Evolutionary conservation across 2,329 filamentous ascomycete species (phyloP).

Genomic region (Calonectria hongkongensis): DNA sequence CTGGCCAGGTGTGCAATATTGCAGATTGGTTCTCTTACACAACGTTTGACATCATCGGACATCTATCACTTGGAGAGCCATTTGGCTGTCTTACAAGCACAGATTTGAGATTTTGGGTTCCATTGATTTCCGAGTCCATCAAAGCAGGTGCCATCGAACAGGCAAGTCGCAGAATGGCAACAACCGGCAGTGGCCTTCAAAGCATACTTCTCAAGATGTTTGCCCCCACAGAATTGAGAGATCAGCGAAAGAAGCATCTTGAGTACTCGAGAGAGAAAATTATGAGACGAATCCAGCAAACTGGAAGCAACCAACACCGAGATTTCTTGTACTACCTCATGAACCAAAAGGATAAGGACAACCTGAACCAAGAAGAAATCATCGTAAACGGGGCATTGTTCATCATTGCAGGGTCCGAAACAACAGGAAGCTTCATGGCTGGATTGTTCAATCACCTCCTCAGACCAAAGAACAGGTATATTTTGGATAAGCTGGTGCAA

Average conservation of each 20-base stretch:
- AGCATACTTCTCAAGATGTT: slow-evolving; percentile 42
- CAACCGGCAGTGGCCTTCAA: slow-evolving; percentile 30
- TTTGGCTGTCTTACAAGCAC: slow-evolving; percentile 53
- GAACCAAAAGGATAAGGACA: slow-evolving; percentile 59
- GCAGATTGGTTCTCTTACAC: slow-evolving; percentile 55
- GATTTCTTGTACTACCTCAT: slow-evolving; percentile 63
- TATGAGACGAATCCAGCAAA: slow-evolving; percentile 53
- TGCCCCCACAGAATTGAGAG: slow-evolving; percentile 42
- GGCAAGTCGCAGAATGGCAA: slow-evolving; percentile 37
- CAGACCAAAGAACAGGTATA: slow-evolving; percentile 54
- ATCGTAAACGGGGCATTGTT: slow-evolving; percentile 58
- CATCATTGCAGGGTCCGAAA: slow-evolving; percentile 59
- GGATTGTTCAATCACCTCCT: slow-evolving; percentile 57
- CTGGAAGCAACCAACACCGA: slow-evolving; percentile 41
- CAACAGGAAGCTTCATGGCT: slow-evolving; percentile 57
- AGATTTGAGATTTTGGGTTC: slow-evolving; percentile 53
- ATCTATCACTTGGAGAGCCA: slow-evolving; percentile 55
- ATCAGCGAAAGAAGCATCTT: slow-evolving; percentile 57
- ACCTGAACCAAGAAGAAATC: slow-evolving; percentile 58
- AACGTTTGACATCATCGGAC: slow-evolving; percentile 57
- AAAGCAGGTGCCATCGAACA: slow-evolving; percentile 58
- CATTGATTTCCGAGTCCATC: slow-evolving; percentile 50
- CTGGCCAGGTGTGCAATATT: slow-evolving; percentile 50
- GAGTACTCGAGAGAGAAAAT: slow-evolving; percentile 61
- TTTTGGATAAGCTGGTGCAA: slow-evolving; percentile 57